Percentiles rank a stretch among this genome's conserved stretches.
phyloP scores from a whole-genome alignment of 2,329 filamentous ascomycete genomes.

The Aureobasidium pullulans region DNA sequence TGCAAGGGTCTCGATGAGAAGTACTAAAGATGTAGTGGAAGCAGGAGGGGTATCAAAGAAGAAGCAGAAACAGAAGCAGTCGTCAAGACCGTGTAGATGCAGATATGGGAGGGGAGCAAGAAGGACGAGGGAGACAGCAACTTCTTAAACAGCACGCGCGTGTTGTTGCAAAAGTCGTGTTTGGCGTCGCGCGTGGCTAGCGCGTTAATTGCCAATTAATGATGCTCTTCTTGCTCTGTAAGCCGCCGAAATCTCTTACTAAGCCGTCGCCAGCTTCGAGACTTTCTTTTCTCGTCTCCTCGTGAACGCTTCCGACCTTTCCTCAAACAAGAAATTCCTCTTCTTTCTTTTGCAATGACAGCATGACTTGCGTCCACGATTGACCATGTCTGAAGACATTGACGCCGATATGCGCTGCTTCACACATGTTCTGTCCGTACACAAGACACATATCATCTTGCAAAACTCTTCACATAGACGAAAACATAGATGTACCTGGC shows the following conservation, averaged over 20 bases:
- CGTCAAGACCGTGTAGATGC: constrained; percentile 6
- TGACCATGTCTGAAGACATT: not conserved
- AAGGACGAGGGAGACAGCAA: not conserved
- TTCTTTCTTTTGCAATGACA: not conserved
- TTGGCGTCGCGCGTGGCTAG: not conserved
- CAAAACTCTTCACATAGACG: constrained; percentile 2
- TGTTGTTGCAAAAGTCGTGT: not conserved
- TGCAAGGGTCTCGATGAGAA: not conserved
- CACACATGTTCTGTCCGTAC: not conserved
- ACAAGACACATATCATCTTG: not conserved
- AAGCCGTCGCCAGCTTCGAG: not conserved
- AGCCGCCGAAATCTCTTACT: not conserved
- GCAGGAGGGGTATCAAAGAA: constrained; percentile 13
- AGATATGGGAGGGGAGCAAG: constrained; percentile 4
- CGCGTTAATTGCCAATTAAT: not conserved
- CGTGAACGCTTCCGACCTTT: constrained; percentile 1
- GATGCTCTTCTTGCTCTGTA: not conserved
- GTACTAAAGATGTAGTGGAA: constrained; percentile 3
- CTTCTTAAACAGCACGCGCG: not conserved
- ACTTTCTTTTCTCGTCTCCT: constrained; percentile 11
- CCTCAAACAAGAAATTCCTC: not conserved
- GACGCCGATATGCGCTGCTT: constrained; percentile 3
- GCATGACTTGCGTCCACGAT: not conserved
- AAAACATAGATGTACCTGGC: constrained; percentile 38
- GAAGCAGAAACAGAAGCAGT: constrained; percentile 11